A percentile compares a stretch with the other conserved stretches of the same genome.
Evolutionary conservation across 352 stramenopile species (phyloP).

Genomic region (Phytophthora quininea): DNA sequence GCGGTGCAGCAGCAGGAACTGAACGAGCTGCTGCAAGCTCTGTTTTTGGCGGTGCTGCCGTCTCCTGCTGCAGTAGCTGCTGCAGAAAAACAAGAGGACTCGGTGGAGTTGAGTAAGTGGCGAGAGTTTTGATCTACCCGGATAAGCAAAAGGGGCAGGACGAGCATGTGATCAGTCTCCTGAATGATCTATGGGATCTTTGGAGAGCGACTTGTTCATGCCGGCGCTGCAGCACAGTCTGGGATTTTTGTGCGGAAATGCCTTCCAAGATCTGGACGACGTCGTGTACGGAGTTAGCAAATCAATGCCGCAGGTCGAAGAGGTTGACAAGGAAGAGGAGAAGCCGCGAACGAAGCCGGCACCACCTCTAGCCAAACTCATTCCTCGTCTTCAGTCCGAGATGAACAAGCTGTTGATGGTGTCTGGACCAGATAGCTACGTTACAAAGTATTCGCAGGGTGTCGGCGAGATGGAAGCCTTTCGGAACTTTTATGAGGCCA

Average conservation of each 20-base stretch:
- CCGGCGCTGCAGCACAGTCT: constrained; percentile 75
- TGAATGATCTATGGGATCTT: constrained; percentile 86
- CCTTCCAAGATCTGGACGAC: constrained; percentile 82
- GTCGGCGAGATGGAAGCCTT: constrained; percentile 83
- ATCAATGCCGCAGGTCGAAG: constrained; percentile 23
- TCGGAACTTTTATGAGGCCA: constrained; percentile 83
- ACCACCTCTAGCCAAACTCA: constrained; percentile 79
- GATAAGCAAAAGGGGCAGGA: constrained; percentile 73
- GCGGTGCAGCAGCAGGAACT: constrained; percentile 73
- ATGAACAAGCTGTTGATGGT: constrained; percentile 72
- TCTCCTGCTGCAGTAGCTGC: constrained; percentile 27
- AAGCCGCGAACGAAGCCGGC: constrained; percentile 44
- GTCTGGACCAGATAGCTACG: constrained; percentile 57
- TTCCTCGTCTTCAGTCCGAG: constrained; percentile 75
- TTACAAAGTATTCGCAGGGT: constrained; percentile 78
- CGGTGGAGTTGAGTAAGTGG: constrained; percentile 50
- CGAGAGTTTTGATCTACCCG: constrained; percentile 76
- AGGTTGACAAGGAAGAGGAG: constrained; percentile 24
- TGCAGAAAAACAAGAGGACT: constrained; percentile 36
- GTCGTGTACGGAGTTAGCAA: constrained; percentile 62
- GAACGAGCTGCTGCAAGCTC: constrained; percentile 70
- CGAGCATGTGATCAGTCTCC: constrained; percentile 76
- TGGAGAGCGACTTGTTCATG: constrained; percentile 81
- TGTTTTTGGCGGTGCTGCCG: constrained; percentile 67
- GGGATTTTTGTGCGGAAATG: constrained; percentile 76